Evolutionary conservation across 352 stramenopile genomes (phyloP).

Genomic region (Pythium folliculosum): DNA sequence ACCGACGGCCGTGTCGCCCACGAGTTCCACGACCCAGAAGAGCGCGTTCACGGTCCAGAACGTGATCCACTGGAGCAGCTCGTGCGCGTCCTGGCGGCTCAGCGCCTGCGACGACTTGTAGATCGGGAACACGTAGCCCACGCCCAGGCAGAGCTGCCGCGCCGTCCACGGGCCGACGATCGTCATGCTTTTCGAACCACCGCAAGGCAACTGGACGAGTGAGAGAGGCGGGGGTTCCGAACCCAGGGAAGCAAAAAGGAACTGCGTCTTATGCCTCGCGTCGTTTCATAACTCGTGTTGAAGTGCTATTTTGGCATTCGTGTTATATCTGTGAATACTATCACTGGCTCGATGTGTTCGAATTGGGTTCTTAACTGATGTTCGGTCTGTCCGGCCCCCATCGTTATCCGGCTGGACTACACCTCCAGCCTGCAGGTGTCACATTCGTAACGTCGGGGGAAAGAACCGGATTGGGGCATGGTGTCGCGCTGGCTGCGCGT

Average conservation of each 20-base stretch:
- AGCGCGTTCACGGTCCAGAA: constrained; percentile 70
- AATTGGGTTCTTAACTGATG: constrained; percentile 15
- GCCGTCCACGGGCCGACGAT: constrained; percentile 51
- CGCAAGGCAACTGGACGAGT: background rate
- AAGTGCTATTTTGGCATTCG: constrained; percentile 5
- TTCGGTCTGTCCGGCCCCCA: too few species aligned
- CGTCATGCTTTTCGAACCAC: constrained; percentile 35
- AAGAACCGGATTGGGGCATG: background rate
- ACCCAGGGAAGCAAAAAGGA: background rate
- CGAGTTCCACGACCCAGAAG: constrained; percentile 58
- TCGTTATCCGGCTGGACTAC: too few species aligned
- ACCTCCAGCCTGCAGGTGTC: background rate
- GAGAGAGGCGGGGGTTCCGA: background rate
- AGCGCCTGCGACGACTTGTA: constrained; percentile 61
- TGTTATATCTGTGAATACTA: background rate
- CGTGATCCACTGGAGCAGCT: constrained; percentile 64
- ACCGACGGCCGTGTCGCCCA: constrained; percentile 53
- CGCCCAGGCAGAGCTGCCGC: constrained; percentile 50
- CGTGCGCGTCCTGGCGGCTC: constrained; percentile 39
- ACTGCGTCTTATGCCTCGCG: too few species aligned
- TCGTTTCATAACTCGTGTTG: background rate
- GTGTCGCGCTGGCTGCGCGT: constrained; percentile 37
- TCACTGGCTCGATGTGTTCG: constrained; percentile 19
- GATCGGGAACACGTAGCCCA: constrained; percentile 66
- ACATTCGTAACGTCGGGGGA: constrained; percentile 7